These are phyloP conservation scores for Metschnikowia orientalis DNA, from an alignment of 805 yeast genomes.

Conservation along the genomic window DNA sequence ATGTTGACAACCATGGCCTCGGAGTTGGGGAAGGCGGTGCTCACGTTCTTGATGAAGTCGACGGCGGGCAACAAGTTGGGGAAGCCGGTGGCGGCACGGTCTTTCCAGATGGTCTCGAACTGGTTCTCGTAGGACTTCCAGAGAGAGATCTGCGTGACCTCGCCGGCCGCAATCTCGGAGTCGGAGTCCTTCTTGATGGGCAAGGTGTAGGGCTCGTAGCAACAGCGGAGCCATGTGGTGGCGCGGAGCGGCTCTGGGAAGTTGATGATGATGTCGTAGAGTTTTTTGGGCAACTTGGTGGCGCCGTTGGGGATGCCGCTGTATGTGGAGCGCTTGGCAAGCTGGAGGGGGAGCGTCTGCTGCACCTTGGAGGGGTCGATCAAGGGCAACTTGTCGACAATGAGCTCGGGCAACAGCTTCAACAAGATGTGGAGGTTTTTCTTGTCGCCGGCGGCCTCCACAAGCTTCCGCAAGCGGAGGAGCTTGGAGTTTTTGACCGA, in stretches of 20 bases:
- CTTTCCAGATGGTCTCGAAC: constrained; percentile 62
- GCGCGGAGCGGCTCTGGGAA: constrained; percentile 87
- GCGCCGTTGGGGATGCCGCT: constrained; percentile 56
- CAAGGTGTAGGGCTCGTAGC: constrained; percentile 62
- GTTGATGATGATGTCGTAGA: constrained; percentile 56
- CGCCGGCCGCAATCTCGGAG: constrained; percentile 45
- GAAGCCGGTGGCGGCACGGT: constrained; percentile 24
- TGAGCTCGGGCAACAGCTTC: constrained; percentile 58
- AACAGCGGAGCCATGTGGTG: constrained; percentile 89
- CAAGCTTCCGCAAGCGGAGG: constrained; percentile 45
- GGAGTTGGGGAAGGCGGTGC: constrained; percentile 80
- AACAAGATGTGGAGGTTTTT: constrained; percentile 49
- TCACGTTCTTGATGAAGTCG: constrained; percentile 92
- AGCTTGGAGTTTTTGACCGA: constrained; percentile 29
- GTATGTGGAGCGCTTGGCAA: constrained; percentile 49
- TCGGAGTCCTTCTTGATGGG: constrained; percentile 21
- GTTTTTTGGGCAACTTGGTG: constrained; percentile 52
- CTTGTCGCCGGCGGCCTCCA: constrained; percentile 44
- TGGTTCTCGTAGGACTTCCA: constrained; percentile 94
- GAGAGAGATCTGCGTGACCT: constrained; percentile 89
- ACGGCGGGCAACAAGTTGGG: constrained; percentile 77
- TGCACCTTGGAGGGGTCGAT: constrained; percentile 28
- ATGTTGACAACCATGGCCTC: constrained; percentile 87
- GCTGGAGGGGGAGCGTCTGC: constrained; percentile 23
- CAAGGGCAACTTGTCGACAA: constrained; percentile 32